Evolutionary conservation across 169 alveolate genomes (phyloP).

Genomic region (Neospora caninum): DNA sequence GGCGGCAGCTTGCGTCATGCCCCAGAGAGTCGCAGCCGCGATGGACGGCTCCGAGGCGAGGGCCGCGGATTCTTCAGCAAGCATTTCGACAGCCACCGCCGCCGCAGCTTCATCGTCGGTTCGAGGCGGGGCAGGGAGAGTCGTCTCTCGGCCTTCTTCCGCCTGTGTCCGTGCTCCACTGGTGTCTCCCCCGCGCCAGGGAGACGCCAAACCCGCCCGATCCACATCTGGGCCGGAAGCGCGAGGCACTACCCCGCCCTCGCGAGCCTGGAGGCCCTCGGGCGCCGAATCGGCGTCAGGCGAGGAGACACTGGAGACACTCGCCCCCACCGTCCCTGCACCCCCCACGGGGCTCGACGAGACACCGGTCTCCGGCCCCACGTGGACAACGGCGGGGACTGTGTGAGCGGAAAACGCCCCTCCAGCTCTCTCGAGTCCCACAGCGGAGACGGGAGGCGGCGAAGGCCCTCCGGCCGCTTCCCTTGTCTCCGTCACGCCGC

Average conservation of each 20-base stretch:
- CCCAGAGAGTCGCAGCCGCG: slow-evolving; percentile 43
- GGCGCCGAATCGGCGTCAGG: background rate
- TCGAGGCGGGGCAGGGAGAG: background rate
- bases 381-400: background rate
- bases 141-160: background rate
- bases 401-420: too few relatives aligned
- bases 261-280: background rate
- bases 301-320: too few relatives aligned
- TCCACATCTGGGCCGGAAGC: background rate
- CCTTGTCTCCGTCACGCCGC: background rate
- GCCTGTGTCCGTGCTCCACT: background rate
- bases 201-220: background rate
- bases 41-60: slow-evolving; percentile 23
- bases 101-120: background rate
- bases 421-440: too few relatives aligned
- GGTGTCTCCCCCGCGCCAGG: background rate
- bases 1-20: slow-evolving; percentile 33
- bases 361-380: background rate
- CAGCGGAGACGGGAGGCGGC: background rate
- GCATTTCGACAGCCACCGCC: background rate
- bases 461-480: background rate
- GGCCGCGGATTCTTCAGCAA: background rate
- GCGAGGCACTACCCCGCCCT: background rate
- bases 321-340: too few relatives aligned
- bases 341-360: too few relatives aligned